phyloP scores from a whole-genome alignment of 1,284 basidiomycete genomes.

The Rhizopogon parksii region DNA sequence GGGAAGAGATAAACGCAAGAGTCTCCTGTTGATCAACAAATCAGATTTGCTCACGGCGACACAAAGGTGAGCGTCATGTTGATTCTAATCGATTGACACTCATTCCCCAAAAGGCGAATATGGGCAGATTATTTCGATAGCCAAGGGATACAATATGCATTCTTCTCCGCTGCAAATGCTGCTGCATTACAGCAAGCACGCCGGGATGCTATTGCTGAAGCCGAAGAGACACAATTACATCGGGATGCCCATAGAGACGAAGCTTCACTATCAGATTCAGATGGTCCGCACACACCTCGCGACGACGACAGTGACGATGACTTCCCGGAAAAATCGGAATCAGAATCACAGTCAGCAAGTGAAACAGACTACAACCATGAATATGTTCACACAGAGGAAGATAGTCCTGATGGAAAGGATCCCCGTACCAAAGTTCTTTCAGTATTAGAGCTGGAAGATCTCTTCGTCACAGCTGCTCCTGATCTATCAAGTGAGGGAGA shows the following conservation, averaged over 20 bases:
- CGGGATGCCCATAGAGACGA: conserved; percentile 25
- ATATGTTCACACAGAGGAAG: conserved; percentile 48
- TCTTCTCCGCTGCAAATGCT: conserved; percentile 94
- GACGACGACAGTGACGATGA: conserved; percentile 19
- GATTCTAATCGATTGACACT: not conserved
- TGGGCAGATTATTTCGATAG: conserved; percentile 96
- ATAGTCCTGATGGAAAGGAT: conserved; percentile 48
- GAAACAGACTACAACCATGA: conserved; percentile 32
- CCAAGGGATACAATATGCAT: conserved; percentile 79
- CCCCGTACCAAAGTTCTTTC: conserved; percentile 76
- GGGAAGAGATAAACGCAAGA: conserved; percentile 63
- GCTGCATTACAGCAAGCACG: conserved; percentile 75
- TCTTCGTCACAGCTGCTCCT: conserved; percentile 78
- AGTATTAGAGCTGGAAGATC: conserved; percentile 84
- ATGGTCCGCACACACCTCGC: conserved; percentile 20
- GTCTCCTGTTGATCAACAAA: conserved; percentile 91
- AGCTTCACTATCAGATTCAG: conserved; percentile 16
- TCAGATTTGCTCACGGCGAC: conserved; percentile 85
- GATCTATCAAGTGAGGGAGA: conserved; percentile 54
- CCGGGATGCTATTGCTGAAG: conserved; percentile 39
- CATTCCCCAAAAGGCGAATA: conserved; percentile 35
- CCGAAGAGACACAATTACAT: conserved; percentile 20
- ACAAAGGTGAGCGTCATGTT: conserved; percentile 61
- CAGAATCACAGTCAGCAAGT: conserved; percentile 22
- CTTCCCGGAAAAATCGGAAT: conserved; percentile 23